Evolutionary conservation across 2,329 filamentous ascomycete genomes (phyloP), one percentile per base, ranked within the genome.

Genomic region (Ophidiomyces ophidiicola): DNA sequence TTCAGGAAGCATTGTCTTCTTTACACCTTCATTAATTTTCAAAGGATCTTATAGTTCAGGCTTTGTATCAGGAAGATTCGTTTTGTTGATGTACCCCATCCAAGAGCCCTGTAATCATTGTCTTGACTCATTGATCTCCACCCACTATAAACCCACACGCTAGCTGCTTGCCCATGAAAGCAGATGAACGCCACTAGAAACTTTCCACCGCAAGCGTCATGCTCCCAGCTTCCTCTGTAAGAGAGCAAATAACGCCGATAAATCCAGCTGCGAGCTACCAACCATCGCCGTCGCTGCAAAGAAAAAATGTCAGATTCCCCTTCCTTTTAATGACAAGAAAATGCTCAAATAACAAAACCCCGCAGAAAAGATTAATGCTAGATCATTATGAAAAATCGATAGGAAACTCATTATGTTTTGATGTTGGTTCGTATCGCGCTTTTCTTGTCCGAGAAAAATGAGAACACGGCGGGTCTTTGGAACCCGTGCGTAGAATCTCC

Each of bases 251-350:
- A 39, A 33, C 21, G 12, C 29, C 29, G 21, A 21, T 28, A 39
- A 33, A 29, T 29, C 37, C 36, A 33, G 10, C 19, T 18, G 2
- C 21, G 28, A n/a, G 5, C 14, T 14, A 33, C 14, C 34, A 29
- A 32, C 37, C 37, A 33, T 33, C 37, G 30, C 30, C 37, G 29
- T 14, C 23, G 37, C 37, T 39, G 21, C n/a, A n/a, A n/a, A n/a
- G 33, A 33, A 23, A 25, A 39, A 12, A 33, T 33, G 37, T 26
- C 23, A 28, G 5, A 11, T 37, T 37, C 25, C n/a, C 35, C 19
- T 33, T 18, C 36, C 18, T 31, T 12, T 19, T 21, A 26, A 31
- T 8, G 29, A 15, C 7, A 26, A 36, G 4, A 24, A 26, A 32
- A 33, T 39, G 37, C 23, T 20, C 21, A 20, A 23, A 23, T 26